Conservation (phyloP, 2,329 filamentous ascomycete species). For the Hypoxylon sp. region DNA sequence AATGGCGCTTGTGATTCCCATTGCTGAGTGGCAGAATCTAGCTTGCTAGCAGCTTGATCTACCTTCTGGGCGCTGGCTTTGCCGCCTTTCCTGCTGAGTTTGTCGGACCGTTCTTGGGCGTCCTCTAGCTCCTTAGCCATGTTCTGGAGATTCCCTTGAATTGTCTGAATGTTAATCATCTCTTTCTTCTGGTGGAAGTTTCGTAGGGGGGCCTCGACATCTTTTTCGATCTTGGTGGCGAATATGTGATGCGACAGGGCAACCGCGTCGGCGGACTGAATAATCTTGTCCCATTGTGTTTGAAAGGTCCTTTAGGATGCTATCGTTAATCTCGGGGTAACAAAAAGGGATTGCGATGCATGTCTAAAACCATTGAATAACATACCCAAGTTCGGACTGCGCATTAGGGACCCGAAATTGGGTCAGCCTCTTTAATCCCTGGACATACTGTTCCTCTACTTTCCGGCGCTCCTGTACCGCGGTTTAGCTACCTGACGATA, state of each 20-base stretch:
- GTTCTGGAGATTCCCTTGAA: conserved; percentile 82
- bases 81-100: conserved; percentile 82
- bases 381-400: conserved; percentile 88
- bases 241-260: conserved; percentile 88
- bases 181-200: conserved; percentile 82
- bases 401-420: conserved; percentile 81
- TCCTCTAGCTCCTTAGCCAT: conserved; percentile 89
- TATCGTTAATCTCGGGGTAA: conserved; percentile 39
- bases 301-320: conserved; percentile 80
- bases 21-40: conserved; percentile 84
- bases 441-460: conserved; percentile 91
- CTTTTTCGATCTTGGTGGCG: conserved; percentile 84
- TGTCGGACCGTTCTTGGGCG: conserved; percentile 88
- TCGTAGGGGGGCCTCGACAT: conserved; percentile 88
- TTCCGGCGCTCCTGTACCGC: conserved; percentile 84
- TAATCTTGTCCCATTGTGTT: conserved; percentile 88
- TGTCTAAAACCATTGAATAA: conserved; percentile 38
- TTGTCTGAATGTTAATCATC: conserved; percentile 83
- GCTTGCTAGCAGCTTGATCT: conserved; percentile 77
- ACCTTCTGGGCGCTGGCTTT: conserved; percentile 84
- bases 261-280: conserved; percentile 82
- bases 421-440: conserved; percentile 84
- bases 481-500: conserved; percentile 34
- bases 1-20: conserved; percentile 97
- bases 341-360: conserved; percentile 13